phyloP scores from a whole-genome alignment of 31 red algal genomes.

The Endocladia muricata region DNA sequence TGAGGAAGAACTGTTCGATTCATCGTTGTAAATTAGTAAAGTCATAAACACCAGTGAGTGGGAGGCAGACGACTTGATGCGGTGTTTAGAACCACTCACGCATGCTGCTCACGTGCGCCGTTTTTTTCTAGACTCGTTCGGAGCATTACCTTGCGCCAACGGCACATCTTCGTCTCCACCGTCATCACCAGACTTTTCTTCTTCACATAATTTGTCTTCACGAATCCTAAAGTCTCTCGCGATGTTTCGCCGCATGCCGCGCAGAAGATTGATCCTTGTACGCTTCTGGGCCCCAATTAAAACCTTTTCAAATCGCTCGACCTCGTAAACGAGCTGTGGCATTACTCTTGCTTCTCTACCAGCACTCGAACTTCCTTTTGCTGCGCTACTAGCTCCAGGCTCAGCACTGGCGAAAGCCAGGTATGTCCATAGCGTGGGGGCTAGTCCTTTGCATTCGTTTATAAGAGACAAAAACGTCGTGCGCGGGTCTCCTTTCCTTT shows the following conservation, averaged over 20 bases:
- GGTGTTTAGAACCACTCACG: too few species aligned
- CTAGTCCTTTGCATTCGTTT: slow-evolving; percentile 51
- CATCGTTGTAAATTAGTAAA: too few species aligned
- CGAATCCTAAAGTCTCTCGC: slow-evolving; percentile 67
- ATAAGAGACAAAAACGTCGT: slow-evolving; percentile 50
- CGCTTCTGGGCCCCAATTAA: slow-evolving; percentile 53
- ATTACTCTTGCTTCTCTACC: slow-evolving; percentile 51
- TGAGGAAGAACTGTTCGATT: too few species aligned
- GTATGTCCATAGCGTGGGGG: slow-evolving; percentile 49
- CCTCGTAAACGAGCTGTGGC: slow-evolving; percentile 67
- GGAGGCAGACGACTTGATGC: too few species aligned
- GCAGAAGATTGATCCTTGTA: slow-evolving; percentile 42
- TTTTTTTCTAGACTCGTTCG: too few species aligned
- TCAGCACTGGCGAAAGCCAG: slow-evolving; percentile 39
- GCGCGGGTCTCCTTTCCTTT: slow-evolving; percentile 55
- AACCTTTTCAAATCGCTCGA: slow-evolving; percentile 60
- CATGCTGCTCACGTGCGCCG: too few species aligned
- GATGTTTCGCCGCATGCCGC: slow-evolving; percentile 65
- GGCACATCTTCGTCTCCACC: not conserved
- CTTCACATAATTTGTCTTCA: slow-evolving; percentile 29
- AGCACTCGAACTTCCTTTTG: slow-evolving; percentile 21
- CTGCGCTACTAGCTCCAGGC: not conserved
- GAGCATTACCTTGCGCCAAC: too few species aligned
- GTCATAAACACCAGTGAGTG: too few species aligned
- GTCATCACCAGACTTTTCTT: slow-evolving; percentile 20